Evolutionary conservation across 2,329 filamentous ascomycete genomes (phyloP).

Genomic region (Mycosphaerella sp.): DNA sequence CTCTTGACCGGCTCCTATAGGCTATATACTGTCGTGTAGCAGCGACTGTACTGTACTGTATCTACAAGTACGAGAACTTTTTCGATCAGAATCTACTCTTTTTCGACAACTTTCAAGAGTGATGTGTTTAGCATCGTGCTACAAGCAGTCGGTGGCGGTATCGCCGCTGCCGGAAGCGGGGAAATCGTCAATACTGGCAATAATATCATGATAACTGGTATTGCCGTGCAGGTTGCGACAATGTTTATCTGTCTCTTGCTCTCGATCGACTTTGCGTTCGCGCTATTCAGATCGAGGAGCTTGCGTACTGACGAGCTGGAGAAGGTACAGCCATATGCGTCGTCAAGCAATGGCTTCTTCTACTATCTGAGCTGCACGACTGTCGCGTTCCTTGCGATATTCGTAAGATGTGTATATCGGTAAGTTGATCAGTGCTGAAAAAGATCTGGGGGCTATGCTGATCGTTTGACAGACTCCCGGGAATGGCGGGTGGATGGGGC

Average conservation of each 20-base stretch:
- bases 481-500: slow-evolving; percentile 48
- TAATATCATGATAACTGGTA: slow-evolving; percentile 43
- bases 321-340: slow-evolving; percentile 9
- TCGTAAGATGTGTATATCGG: slow-evolving; percentile 60
- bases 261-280: slow-evolving; percentile 37
- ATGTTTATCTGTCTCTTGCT: slow-evolving; percentile 40
- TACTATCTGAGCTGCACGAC: slow-evolving; percentile 49
- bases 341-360: slow-evolving; percentile 2
- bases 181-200: slow-evolving; percentile 37
- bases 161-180: slow-evolving; percentile 36
- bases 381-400: slow-evolving; percentile 56
- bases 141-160: slow-evolving; percentile 42
- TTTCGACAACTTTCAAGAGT: too few species aligned
- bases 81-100: too few species aligned
- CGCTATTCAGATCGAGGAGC: slow-evolving; percentile 11
- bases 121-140: slow-evolving; percentile 44
- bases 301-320: slow-evolving; percentile 31
- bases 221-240: slow-evolving; percentile 42
- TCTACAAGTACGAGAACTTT: too few species aligned
- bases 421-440: too few species aligned
- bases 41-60: too few species aligned
- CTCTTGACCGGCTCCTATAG: too few species aligned
- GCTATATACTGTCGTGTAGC: too few species aligned
- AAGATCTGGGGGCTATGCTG: slow-evolving; percentile 15
- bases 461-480: slow-evolving; percentile 38